A percentile compares a stretch with the other conserved stretches of the same genome.
phyloP scores from a whole-genome alignment of 768 basidiomycete genomes.

The Naganishia kalamii region DNA sequence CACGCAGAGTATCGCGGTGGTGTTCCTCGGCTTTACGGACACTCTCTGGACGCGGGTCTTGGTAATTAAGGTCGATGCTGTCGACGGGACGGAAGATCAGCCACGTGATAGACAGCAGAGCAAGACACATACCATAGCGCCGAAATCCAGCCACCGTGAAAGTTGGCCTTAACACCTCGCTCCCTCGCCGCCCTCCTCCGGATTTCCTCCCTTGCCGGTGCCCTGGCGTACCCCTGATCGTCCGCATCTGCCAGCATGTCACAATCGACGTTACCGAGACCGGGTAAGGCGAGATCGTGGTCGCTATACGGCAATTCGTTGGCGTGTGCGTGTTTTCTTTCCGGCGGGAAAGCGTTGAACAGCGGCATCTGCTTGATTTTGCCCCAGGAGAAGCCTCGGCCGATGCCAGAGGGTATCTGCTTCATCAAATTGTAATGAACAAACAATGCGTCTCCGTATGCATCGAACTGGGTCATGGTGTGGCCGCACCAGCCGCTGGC shows the following conservation, averaged over 20 bases:
- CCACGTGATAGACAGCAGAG: neutral
- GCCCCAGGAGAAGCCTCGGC: constrained; percentile 40
- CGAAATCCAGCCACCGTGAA: constrained; percentile 40
- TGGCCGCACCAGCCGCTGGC: constrained; percentile 30
- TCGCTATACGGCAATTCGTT: constrained; percentile 30
- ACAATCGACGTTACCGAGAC: constrained; percentile 40
- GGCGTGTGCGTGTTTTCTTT: constrained; percentile 27
- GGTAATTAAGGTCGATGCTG: constrained; percentile 40
- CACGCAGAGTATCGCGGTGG: neutral
- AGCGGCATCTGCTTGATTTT: constrained; percentile 39
- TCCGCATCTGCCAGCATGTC: constrained; percentile 44
- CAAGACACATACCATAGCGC: constrained; percentile 37
- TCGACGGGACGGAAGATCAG: neutral
- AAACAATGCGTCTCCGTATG: constrained; percentile 38
- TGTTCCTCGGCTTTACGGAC: constrained; percentile 22
- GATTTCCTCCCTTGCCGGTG: constrained; percentile 36
- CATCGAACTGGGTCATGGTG: constrained; percentile 48
- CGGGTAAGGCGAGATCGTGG: constrained; percentile 15
- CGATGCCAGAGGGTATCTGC: constrained; percentile 44
- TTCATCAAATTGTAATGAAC: constrained; percentile 50
- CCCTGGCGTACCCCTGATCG: constrained; percentile 32
- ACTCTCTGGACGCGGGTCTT: constrained; percentile 34
- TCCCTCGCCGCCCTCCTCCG: constrained; percentile 37
- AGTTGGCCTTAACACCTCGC: constrained; percentile 35
- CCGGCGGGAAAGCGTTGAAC: constrained; percentile 36